Percentiles rank a stretch among this genome's conserved stretches.
Evolutionary conservation across 306 rosid genomes (phyloP).

Genomic region (Phaseolus lunatus): DNA sequence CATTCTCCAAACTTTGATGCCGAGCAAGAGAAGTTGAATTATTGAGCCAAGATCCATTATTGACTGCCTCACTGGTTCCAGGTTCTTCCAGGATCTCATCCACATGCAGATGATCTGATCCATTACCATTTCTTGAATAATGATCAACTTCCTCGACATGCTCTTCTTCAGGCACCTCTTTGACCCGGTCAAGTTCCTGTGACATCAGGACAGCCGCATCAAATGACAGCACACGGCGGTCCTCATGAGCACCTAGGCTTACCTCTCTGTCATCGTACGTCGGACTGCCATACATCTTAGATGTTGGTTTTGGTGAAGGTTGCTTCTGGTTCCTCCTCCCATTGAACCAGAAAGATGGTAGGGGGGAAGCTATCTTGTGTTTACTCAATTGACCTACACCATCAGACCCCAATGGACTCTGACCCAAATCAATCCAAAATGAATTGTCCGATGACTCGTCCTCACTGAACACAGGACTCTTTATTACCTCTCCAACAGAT

Average conservation of each 20-base stretch:
- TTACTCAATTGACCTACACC: conserved; percentile 57
- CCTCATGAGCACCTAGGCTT: conserved; percentile 57
- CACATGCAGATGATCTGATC: conserved; percentile 43
- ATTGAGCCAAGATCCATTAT: conserved; percentile 52
- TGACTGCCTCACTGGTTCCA: conserved; percentile 49
- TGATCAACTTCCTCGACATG: conserved; percentile 49
- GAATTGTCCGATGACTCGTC: conserved; percentile 96
- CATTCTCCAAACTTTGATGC: conserved; percentile 62
- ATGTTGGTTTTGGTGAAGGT: conserved; percentile 67
- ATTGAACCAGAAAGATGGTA: conserved; percentile 80
- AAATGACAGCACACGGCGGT: conserved; percentile 74
- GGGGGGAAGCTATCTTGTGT: conserved; percentile 79
- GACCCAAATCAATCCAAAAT: conserved; percentile 95
- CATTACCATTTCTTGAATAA: conserved; percentile 53
- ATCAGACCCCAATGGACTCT: conserved; percentile 92
- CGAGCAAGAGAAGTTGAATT: conserved; percentile 52
- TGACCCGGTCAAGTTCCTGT: conserved; percentile 76
- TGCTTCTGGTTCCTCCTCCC: conserved; percentile 68
- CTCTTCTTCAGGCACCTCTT: conserved; percentile 79
- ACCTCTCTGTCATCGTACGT: conserved; percentile 70
- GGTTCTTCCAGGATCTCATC: conserved; percentile 71
- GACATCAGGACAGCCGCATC: conserved; percentile 91
- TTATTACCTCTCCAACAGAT: conserved; percentile 94
- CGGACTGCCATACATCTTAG: conserved; percentile 84
- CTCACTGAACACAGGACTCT: conserved; percentile 97